phyloP scores from a whole-genome alignment of 2,329 filamentous ascomycete genomes.

The Alternaria burnsii region DNA sequence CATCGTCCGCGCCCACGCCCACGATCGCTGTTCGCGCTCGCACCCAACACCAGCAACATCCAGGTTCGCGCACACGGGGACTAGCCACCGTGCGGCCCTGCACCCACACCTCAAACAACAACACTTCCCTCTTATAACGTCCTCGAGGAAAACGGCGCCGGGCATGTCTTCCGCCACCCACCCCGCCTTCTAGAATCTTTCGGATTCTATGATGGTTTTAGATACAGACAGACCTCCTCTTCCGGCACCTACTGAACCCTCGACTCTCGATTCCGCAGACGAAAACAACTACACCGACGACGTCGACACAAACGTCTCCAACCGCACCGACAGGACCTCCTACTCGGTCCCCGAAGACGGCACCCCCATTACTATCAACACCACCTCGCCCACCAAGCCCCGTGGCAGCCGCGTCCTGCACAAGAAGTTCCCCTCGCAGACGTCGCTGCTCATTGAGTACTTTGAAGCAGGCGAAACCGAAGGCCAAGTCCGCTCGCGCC shows the following conservation, averaged over 20 bases:
- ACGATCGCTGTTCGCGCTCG: conserved; percentile 15
- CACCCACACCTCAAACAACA: conserved; percentile 14
- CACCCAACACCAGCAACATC: conserved; percentile 18
- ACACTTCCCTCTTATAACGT: conserved; percentile 13
- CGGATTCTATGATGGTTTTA: conserved; percentile 54
- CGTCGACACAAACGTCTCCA: conserved; percentile 73
- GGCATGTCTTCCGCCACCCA: conserved; percentile 41
- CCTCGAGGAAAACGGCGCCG: conserved; percentile 28
- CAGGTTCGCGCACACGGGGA: conserved; percentile 35
- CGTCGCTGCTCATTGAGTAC: conserved; percentile 92
- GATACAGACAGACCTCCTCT: conserved; percentile 67
- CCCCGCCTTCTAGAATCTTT: conserved; percentile 42
- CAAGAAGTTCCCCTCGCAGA: conserved; percentile 74
- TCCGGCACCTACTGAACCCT: conserved; percentile 81
- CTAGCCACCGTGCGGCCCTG: conserved; percentile 32
- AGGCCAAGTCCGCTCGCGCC: conserved; percentile 70
- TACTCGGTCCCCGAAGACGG: conserved; percentile 87
- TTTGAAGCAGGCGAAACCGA: conserved; percentile 81
- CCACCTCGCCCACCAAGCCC: conserved; percentile 70
- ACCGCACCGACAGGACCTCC: conserved; percentile 72
- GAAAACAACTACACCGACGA: conserved; percentile 58
- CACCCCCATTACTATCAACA: conserved; percentile 90
- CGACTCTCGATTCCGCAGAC: conserved; percentile 67
- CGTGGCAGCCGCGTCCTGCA: conserved; percentile 61
- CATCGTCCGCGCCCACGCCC: conserved; percentile 5